phyloP scores from a whole-genome alignment of 768 basidiomycete genomes.

The Gelatoporia subvermispora region DNA sequence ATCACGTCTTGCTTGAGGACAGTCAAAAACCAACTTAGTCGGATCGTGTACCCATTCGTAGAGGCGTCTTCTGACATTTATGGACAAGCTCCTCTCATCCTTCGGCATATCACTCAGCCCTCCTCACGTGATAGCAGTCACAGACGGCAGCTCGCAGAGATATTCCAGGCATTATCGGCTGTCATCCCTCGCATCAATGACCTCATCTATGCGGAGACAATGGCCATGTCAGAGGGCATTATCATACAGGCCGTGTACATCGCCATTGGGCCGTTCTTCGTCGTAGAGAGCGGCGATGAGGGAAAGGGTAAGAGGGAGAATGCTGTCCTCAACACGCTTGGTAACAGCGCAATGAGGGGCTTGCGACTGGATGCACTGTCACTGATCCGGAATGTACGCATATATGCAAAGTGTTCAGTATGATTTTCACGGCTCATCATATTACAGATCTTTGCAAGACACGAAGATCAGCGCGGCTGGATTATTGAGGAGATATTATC shows the following conservation, averaged over 20 bases:
- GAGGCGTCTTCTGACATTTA: slow-evolving; percentile 51
- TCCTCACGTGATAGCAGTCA: slow-evolving; percentile 25
- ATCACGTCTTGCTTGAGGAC: slow-evolving; percentile 73
- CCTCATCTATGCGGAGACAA: slow-evolving; percentile 66
- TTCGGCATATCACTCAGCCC: slow-evolving; percentile 48
- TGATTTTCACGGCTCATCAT: neutral
- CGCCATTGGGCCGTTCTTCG: slow-evolving; percentile 91
- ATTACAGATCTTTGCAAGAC: slow-evolving; percentile 80
- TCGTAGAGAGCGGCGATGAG: slow-evolving; percentile 61
- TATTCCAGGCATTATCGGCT: slow-evolving; percentile 68
- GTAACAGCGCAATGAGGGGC: slow-evolving; percentile 75
- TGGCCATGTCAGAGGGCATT: slow-evolving; percentile 84
- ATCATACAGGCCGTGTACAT: slow-evolving; percentile 93
- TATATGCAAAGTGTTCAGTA: neutral
- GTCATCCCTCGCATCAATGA: slow-evolving; percentile 71
- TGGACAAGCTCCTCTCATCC: slow-evolving; percentile 39
- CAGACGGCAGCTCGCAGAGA: slow-evolving; percentile 56
- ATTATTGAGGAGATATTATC: slow-evolving; percentile 96
- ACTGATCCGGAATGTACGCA: slow-evolving; percentile 77
- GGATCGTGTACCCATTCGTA: slow-evolving; percentile 81
- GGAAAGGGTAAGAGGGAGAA: slow-evolving; percentile 53
- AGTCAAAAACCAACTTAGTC: slow-evolving; percentile 76
- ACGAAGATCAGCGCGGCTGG: slow-evolving; percentile 90
- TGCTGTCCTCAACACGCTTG: slow-evolving; percentile 59
- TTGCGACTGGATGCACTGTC: slow-evolving; percentile 78